A percentile compares a stretch with the other conserved stretches of the same genome.
Conservation (phyloP, 2,329 filamentous ascomycete genomes). For the Simplicillium sp. region DNA sequence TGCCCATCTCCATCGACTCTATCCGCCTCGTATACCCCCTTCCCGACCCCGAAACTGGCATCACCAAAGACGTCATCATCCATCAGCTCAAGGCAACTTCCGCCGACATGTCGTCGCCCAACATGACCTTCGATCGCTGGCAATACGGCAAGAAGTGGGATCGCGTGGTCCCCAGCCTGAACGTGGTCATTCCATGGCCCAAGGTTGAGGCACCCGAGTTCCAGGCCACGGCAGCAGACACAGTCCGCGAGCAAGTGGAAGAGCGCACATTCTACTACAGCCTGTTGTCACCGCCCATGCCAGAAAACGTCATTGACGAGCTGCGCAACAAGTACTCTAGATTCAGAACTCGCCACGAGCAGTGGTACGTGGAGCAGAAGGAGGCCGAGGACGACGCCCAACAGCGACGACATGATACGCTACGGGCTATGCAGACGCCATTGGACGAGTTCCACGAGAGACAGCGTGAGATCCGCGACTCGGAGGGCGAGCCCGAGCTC, state of each 20-base stretch:
- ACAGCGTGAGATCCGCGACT: conserved; percentile 40
- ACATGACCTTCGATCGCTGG: conserved; percentile 31
- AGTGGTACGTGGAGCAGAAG: conserved; percentile 59
- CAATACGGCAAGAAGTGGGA: conserved; percentile 32
- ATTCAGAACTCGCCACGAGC: conserved; percentile 73
- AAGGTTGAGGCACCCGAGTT: conserved; percentile 36
- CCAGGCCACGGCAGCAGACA: conserved; percentile 56
- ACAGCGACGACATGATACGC: conserved; percentile 21
- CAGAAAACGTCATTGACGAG: conserved; percentile 70
- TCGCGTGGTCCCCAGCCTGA: conserved; percentile 60
- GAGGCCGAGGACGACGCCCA: conserved; percentile 43
- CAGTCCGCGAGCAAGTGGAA: conserved; percentile 66
- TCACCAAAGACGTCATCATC: conserved; percentile 66
- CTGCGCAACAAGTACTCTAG: conserved; percentile 73
- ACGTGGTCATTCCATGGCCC: conserved; percentile 72
- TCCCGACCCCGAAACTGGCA: conserved; percentile 53
- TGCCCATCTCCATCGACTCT: conserved; percentile 55
- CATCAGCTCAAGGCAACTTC: conserved; percentile 53
- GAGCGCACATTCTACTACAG: conserved; percentile 68
- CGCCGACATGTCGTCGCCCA: conserved; percentile 34
- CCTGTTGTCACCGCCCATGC: conserved; percentile 69
- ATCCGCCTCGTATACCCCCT: conserved; percentile 77
- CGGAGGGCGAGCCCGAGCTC: conserved; percentile 45
- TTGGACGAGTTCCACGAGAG: conserved; percentile 50
- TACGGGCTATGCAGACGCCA: conserved; percentile 40